phyloP scores from a whole-genome alignment of 345 rosid species.

The Garcia nutans region DNA sequence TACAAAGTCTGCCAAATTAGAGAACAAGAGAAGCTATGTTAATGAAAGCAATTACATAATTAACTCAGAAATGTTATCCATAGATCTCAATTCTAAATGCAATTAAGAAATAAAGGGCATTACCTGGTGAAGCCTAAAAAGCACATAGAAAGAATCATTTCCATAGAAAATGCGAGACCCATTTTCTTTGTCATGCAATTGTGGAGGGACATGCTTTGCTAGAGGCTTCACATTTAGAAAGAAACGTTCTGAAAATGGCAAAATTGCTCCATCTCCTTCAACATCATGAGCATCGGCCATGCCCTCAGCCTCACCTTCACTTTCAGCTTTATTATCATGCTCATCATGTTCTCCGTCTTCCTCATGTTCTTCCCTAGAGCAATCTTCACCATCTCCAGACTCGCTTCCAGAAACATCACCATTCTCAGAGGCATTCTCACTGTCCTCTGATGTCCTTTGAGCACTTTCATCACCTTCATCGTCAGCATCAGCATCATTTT shows the following conservation, averaged over 20 bases:
- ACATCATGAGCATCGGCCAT: slow-evolving; percentile 74
- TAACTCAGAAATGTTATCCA: slow-evolving; percentile 9
- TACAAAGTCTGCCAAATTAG: slow-evolving; percentile 60
- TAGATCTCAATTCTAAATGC: not conserved
- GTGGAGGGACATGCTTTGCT: slow-evolving; percentile 64
- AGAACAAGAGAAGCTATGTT: slow-evolving; percentile 6
- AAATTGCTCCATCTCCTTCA: slow-evolving; percentile 60
- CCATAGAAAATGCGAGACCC: slow-evolving; percentile 80
- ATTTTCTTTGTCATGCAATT: slow-evolving; percentile 45
- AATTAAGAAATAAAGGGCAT: slow-evolving; percentile 15
- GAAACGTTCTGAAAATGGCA: slow-evolving; percentile 71
- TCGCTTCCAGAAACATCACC: slow-evolving; percentile 89
- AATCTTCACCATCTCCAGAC: slow-evolving; percentile 80
- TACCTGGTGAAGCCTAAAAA: slow-evolving; percentile 97
- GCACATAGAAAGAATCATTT: slow-evolving; percentile 88
- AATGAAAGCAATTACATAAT: slow-evolving; percentile 9
- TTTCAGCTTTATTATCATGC: slow-evolving; percentile 75
- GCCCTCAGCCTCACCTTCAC: slow-evolving; percentile 94
- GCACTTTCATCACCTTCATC: slow-evolving; percentile 89
- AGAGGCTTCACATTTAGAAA: slow-evolving; percentile 76
- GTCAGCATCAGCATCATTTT: slow-evolving; percentile 73
- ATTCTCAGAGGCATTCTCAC: slow-evolving; percentile 84
- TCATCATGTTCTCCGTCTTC: slow-evolving; percentile 68
- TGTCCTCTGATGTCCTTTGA: slow-evolving; percentile 79
- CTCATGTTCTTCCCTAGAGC: slow-evolving; percentile 78